These are phyloP conservation scores for Leccinum pachyderme DNA, from an alignment of 1,284 basidiomycete genomes.

Conservation along the genomic window DNA sequence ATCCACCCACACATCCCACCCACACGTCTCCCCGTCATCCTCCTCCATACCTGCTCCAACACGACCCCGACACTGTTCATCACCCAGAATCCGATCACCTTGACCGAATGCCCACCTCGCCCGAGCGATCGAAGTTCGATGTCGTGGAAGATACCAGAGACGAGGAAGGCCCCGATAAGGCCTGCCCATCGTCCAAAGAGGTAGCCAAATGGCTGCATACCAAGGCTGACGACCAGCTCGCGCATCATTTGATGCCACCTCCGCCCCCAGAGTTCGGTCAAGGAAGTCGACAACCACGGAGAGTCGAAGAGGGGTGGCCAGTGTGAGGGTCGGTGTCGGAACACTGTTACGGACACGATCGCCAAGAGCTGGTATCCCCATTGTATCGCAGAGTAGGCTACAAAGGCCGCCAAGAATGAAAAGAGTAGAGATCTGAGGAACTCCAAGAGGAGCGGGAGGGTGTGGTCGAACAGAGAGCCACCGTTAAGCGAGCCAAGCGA, in stretches of 20 bases:
- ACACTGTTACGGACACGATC: slow-evolving; percentile 40
- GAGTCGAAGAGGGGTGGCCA: slow-evolving; percentile 45
- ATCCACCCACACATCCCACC: slow-evolving; percentile 45
- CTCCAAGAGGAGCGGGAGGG: slow-evolving; percentile 39
- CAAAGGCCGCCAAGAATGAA: slow-evolving; percentile 41
- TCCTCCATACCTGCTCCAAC: slow-evolving; percentile 47
- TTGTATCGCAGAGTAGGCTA: slow-evolving; percentile 40
- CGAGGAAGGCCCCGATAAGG: slow-evolving; percentile 52
- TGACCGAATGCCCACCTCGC: slow-evolving; percentile 44
- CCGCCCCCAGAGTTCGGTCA: slow-evolving; percentile 44
- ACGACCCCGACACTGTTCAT: slow-evolving; percentile 51
- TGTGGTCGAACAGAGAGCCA: slow-evolving; percentile 46
- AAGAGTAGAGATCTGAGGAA: slow-evolving; percentile 46
- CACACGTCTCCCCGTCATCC: slow-evolving; percentile 40
- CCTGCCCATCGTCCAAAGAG: slow-evolving; percentile 47
- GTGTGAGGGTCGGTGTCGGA: slow-evolving; percentile 31
- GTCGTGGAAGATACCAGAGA: slow-evolving; percentile 58
- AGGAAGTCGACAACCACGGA: slow-evolving; percentile 40
- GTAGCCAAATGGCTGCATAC: slow-evolving; percentile 26
- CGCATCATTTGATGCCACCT: slow-evolving; percentile 48
- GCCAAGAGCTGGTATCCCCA: slow-evolving; percentile 41
- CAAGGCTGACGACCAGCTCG: slow-evolving; percentile 20
- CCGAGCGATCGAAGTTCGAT: slow-evolving; percentile 57
- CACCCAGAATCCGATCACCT: slow-evolving; percentile 27
- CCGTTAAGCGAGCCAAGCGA: slow-evolving; percentile 42